Conservation (phyloP, 1,284 basidiomycete genomes). For the Tilletia horrida region DNA sequence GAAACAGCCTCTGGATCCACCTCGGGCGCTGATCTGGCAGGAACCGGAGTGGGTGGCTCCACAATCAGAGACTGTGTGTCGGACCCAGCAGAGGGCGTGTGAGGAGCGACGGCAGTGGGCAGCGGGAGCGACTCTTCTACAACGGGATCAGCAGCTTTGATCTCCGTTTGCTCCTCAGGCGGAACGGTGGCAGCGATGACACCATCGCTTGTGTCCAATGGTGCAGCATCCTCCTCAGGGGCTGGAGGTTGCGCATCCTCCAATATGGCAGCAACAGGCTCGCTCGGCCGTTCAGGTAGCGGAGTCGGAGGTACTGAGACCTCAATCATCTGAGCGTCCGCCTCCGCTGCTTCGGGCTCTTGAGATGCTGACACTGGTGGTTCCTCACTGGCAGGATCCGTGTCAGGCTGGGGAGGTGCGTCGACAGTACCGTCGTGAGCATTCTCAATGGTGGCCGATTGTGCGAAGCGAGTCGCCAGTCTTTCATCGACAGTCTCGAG, state of each 20-base stretch:
- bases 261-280: constrained; percentile 5
- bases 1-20: too few species aligned
- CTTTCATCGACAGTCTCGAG: constrained; percentile 4
- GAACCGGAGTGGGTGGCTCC: constrained; percentile 5
- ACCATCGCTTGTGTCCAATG: constrained; percentile 6
- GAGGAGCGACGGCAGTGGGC: not conserved
- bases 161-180: not conserved
- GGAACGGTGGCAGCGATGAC: not conserved
- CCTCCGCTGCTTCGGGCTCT: not conserved
- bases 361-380: not conserved
- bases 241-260: not conserved
- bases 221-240: not conserved
- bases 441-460: too few species aligned
- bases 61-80: not conserved
- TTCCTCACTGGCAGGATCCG: not conserved
- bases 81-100: not conserved
- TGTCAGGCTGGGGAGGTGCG: not conserved
- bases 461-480: not conserved
- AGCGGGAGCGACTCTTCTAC: not conserved
- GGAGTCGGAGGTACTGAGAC: not conserved
- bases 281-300: not conserved
- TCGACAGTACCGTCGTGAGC: not conserved
- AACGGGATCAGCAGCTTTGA: not conserved
- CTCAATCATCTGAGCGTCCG: not conserved
- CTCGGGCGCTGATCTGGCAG: not conserved